Evolutionary conservation across 139 green algal genomes (phyloP).

Genomic region (Chlorella vulgaris): DNA sequence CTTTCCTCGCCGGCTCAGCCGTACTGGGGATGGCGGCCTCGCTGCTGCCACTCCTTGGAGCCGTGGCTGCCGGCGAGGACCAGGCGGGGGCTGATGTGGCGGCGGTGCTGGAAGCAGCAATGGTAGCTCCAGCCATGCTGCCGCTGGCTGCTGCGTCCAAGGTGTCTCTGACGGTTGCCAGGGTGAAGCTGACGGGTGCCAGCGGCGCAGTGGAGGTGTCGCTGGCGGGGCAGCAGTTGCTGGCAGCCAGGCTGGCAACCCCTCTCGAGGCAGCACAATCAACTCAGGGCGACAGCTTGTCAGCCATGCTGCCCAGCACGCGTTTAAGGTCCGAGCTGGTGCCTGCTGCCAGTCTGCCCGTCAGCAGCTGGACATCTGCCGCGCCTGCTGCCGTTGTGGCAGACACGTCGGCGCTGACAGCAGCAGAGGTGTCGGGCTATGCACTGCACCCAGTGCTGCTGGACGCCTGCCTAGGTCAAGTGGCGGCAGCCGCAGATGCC

Average conservation of each 20-base stretch:
- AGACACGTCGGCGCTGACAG: not conserved
- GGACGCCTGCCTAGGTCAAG: conserved; percentile 23
- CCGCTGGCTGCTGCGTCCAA: conserved; percentile 7
- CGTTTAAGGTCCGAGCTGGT: too few relatives aligned
- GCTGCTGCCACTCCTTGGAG: conserved; percentile 1
- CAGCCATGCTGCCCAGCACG: not conserved
- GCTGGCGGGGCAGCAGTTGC: conserved; percentile 21
- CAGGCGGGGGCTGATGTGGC: not conserved
- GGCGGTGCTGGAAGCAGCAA: conserved; percentile 42
- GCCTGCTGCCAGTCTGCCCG: not conserved
- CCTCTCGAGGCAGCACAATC: not conserved
- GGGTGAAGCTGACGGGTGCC: conserved; percentile 6
- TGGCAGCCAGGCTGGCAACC: conserved; percentile 13
- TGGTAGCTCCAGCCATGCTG: conserved; percentile 42
- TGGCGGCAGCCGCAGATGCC: not conserved
- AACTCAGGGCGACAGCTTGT: not conserved
- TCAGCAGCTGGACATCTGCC: not conserved
- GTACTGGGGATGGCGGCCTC: conserved; percentile 39
- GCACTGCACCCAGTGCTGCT: conserved; percentile 26
- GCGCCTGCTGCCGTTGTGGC: not conserved
- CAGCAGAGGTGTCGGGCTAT: conserved; percentile 21
- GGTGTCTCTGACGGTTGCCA: not conserved
- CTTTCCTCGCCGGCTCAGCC: conserved; percentile 12
- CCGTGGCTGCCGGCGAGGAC: not conserved
- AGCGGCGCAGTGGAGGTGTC: conserved; percentile 10